Evolutionary conservation across 371 early-diverging fungal species (phyloP), one percentile per base, ranked within the genome.

Genomic region (Blakeslea trispora): DNA sequence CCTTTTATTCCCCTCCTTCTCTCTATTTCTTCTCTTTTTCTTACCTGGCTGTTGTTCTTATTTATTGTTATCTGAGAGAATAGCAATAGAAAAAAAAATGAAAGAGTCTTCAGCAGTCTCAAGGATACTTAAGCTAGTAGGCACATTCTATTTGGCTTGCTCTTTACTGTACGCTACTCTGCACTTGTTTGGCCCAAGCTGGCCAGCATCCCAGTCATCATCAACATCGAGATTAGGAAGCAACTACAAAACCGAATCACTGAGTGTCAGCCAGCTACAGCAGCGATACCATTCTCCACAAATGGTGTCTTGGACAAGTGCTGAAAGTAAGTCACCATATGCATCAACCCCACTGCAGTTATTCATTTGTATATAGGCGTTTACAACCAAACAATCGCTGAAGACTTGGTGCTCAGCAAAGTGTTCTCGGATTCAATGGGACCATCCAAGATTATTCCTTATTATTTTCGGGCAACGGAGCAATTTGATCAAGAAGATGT

Each of bases 361-460:
- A 2, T 37, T 37, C 11, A 37, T 37, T 37, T 2, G 1, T 14
- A 10, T 37, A 11, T 37, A 37, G 37, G 37, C 11, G 37, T 2
- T 37, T 37, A 37, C 37, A 37, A 37, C 14, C 37, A 37, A 13
- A 6, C 66, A 14, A 71, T 71, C 49, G 54, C 77, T 3, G 83
- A 84, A 49, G 73, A 77, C 18, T 78, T 81, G 45, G 64, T 83
- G 41, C 62, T 84, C 61, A 76, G 79, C 40, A 87, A 87, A 57
- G 71, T 84, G 3, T 87, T 82, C 59, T 74, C 82, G 18, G 83
- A 83, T 46, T 75, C 86, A 0, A 81, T 87, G 83, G 80, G 81
- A 8, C 87, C 87, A 11, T 81, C 78, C 44, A 74, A 82, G 34
- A 71, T 85, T 46, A 83, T 79, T 28, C 86, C 87, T 6, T 84